phyloP scores from a whole-genome alignment of 164 flowering plant genomes.

The Macadamia integrifolia region DNA sequence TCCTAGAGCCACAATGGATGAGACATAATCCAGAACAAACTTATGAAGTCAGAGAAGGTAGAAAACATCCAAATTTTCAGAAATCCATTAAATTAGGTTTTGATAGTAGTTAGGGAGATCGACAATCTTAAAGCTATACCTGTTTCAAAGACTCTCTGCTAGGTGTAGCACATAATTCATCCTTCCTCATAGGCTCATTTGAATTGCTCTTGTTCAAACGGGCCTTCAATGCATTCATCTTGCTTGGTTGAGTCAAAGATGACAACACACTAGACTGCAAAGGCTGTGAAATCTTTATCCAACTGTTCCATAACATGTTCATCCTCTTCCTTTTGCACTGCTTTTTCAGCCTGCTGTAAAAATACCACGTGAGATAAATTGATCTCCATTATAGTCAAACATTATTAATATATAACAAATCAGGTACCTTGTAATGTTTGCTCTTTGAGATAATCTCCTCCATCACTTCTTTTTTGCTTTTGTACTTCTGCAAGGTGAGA shows the following conservation, averaged over 20 bases:
- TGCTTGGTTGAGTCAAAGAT: constrained; percentile 54
- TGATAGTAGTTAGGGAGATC: background rate
- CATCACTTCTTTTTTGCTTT: constrained; percentile 86
- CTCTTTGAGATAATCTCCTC: constrained; percentile 77
- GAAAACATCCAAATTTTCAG: background rate
- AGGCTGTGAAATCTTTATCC: constrained; percentile 60
- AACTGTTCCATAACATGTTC: constrained; percentile 63
- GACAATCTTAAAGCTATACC: constrained; percentile 24
- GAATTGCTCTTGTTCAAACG: constrained; percentile 39
- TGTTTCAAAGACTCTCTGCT: constrained; percentile 21
- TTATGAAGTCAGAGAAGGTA: background rate
- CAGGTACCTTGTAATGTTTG: constrained; percentile 69
- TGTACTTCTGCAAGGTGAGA: constrained; percentile 51
- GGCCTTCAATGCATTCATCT: constrained; percentile 54
- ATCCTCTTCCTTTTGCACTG: constrained; percentile 81
- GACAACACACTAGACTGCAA: constrained; percentile 50
- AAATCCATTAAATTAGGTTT: background rate
- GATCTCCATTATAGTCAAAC: background rate
- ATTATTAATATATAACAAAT: background rate
- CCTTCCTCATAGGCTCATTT: constrained; percentile 33
- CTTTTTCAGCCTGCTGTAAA: constrained; percentile 57
- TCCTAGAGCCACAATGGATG: background rate
- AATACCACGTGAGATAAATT: background rate
- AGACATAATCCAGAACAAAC: background rate
- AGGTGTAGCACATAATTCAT: constrained; percentile 13